Percentiles rank a stretch among this genome's conserved stretches.
These are phyloP conservation scores for Pseudocohnilembus persalinus DNA, from an alignment of 169 alveolate species.

Conservation along the genomic window DNA sequence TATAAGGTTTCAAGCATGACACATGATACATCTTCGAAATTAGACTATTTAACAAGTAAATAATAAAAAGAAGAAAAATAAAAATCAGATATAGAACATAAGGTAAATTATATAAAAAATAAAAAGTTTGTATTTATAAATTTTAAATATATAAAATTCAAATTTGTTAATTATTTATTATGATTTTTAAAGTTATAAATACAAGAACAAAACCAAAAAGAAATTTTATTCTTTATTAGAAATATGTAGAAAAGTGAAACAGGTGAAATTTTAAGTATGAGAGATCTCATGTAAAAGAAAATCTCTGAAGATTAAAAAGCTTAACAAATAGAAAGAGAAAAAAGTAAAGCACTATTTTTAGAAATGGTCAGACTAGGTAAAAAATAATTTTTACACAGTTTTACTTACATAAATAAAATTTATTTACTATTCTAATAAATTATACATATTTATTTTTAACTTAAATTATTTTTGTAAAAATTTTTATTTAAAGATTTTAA, in stretches of 20 bases:
- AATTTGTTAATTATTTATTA: no score
- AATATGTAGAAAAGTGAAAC: constrained; percentile 33
- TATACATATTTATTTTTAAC: no score
- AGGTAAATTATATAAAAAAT: background rate
- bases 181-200: background rate
- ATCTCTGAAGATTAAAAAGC: constrained; percentile 35
- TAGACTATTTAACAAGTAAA: constrained; percentile 1
- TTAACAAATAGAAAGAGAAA: constrained; percentile 35
- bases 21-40: background rate
- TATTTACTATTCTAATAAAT: no score
- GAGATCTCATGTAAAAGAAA: constrained; percentile 35
- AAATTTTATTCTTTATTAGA: constrained; percentile 22
- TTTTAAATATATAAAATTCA: no score
- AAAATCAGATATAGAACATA: constrained; percentile 8
- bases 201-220: constrained; percentile 16
- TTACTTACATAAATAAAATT: no score
- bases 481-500: no score
- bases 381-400: no score
- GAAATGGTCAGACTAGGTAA: constrained; percentile 50
- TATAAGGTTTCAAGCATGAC: background rate
- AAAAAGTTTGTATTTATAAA: background rate
- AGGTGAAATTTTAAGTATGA: constrained; percentile 22
- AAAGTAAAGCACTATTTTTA: constrained; percentile 40
- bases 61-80: constrained; percentile 11
- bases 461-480: no score